Percentiles rank a stretch among this genome's conserved stretches.
phyloP scores from a whole-genome alignment of 345 rosid genomes.

The Syzygium jambos region DNA sequence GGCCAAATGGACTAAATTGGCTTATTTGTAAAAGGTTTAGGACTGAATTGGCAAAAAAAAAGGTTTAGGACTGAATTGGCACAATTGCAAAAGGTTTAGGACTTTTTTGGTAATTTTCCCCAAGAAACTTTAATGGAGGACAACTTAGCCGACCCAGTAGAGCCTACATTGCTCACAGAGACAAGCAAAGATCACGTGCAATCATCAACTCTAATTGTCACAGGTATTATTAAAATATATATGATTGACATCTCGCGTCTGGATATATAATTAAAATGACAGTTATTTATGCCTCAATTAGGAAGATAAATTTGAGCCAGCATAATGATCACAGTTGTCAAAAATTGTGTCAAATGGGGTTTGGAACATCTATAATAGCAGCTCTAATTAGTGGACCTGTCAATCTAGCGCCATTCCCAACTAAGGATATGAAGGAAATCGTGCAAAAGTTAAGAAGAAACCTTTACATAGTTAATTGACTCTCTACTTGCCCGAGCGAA shows the following conservation, averaged over 20 bases:
- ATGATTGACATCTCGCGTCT: neutral
- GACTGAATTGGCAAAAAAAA: too few relatives aligned
- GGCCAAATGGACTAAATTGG: too few relatives aligned
- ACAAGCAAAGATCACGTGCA: neutral
- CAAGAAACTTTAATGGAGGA: neutral
- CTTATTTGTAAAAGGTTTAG: too few relatives aligned
- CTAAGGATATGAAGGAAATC: neutral
- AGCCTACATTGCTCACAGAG: neutral
- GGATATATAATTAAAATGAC: neutral
- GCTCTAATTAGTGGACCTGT: neutral
- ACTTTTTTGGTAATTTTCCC: too few relatives aligned
- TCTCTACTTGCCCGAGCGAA: neutral
- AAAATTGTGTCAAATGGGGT: neutral
- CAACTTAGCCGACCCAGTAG: neutral
- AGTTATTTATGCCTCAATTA: neutral
- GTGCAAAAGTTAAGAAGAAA: neutral
- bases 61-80: too few relatives aligned
- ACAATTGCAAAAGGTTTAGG: too few relatives aligned
- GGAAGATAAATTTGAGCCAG: neutral
- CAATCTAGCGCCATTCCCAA: neutral
- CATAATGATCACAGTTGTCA: neutral
- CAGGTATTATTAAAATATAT: neutral
- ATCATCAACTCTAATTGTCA: neutral
- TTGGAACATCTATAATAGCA: neutral
- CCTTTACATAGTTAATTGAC: neutral